Evolutionary conservation across 441 rosid species (phyloP).

Genomic region (Pelargonium fulgidum): DNA sequence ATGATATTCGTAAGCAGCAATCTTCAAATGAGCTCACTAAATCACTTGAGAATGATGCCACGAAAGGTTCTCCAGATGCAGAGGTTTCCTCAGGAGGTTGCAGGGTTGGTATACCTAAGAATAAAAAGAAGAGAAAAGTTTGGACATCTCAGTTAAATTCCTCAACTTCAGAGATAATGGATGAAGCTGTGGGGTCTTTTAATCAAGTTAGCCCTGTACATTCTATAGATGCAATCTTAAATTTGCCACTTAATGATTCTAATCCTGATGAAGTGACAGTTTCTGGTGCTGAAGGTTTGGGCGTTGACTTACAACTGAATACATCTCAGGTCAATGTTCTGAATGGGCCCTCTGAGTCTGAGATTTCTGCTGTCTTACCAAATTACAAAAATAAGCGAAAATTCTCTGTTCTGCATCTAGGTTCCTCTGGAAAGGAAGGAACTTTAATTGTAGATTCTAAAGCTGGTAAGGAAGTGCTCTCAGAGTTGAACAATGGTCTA

Average conservation of each 20-base stretch:
- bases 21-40: constrained; percentile 20
- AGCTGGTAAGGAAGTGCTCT: constrained; percentile 24
- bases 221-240: constrained; percentile 32
- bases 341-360: constrained; percentile 23
- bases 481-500: constrained; percentile 24
- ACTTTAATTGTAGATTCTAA: constrained; percentile 25
- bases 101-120: constrained; percentile 20
- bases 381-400: constrained; percentile 31
- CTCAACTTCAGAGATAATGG: constrained; percentile 23
- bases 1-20: constrained; percentile 22
- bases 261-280: constrained; percentile 21
- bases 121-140: constrained; percentile 14
- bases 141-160: constrained; percentile 24
- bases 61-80: constrained; percentile 20
- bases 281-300: constrained; percentile 15
- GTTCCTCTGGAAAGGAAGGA: constrained; percentile 30
- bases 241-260: constrained; percentile 31
- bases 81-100: constrained; percentile 21
- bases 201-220: constrained; percentile 23
- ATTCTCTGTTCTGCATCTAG: constrained; percentile 27
- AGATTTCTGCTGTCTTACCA: constrained; percentile 26
- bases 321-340: constrained; percentile 25
- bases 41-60: constrained; percentile 21
- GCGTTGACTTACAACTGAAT: constrained; percentile 30
- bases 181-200: constrained; percentile 20